These are phyloP conservation scores for Tulasnella sp. DNA, from an alignment of 768 basidiomycete genomes.

Conservation along the genomic window DNA sequence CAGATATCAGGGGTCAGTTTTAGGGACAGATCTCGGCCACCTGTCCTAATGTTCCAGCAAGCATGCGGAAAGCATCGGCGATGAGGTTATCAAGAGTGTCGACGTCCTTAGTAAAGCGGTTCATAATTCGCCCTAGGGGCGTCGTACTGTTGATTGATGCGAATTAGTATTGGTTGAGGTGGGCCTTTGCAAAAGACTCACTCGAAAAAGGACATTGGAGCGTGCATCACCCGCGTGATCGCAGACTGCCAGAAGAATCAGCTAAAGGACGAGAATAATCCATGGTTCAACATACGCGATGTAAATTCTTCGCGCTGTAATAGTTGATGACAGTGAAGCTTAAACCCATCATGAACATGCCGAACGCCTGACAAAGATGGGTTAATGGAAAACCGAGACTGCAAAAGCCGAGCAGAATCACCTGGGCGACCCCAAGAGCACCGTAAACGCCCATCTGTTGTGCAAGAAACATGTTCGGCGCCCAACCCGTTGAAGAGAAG, in stretches of 20 bases:
- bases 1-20: constrained; percentile 9
- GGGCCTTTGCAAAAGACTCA: neutral
- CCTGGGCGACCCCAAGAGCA: neutral
- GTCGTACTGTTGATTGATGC: neutral
- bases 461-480: neutral
- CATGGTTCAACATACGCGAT: neutral
- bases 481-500: neutral
- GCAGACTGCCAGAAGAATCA: neutral
- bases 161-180: neutral
- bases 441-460: neutral
- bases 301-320: neutral
- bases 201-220: constrained; percentile 13
- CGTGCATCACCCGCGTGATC: neutral
- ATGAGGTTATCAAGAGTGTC: constrained; percentile 38
- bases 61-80: constrained; percentile 18
- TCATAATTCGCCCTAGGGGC: constrained; percentile 38
- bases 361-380: neutral
- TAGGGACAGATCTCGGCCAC: neutral
- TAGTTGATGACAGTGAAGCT: neutral
- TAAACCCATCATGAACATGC: constrained; percentile 10
- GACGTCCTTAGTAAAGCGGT: constrained; percentile 39
- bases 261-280: neutral
- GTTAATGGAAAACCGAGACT: neutral
- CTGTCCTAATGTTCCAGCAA: neutral
- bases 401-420: neutral